Percentiles rank a stretch among this genome's conserved stretches.
phyloP scores from a whole-genome alignment of 768 basidiomycete genomes.

The Mycena epipterygia region DNA sequence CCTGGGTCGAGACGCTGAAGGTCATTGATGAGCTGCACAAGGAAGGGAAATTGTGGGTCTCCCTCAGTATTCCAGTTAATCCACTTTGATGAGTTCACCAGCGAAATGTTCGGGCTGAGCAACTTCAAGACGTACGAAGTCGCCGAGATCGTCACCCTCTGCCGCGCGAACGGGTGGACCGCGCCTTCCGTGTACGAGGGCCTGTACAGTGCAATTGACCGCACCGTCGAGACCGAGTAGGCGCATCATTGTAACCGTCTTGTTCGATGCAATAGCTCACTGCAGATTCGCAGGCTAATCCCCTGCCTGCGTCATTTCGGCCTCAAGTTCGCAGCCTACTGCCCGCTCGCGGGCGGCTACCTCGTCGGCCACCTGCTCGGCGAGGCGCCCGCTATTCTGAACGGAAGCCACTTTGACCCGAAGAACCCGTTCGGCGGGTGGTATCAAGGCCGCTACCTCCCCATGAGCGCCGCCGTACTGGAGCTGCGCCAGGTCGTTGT shows the following conservation, averaged over 20 bases:
- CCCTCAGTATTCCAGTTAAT: background rate
- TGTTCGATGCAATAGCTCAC: constrained; percentile 38
- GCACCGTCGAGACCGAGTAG: constrained; percentile 38
- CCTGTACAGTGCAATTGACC: constrained; percentile 38
- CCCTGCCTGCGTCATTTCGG: constrained; percentile 62
- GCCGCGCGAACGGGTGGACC: constrained; percentile 57
- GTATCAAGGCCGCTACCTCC: constrained; percentile 58
- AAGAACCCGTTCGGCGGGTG: constrained; percentile 48
- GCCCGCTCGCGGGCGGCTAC: constrained; percentile 60
- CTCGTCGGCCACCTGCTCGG: constrained; percentile 57
- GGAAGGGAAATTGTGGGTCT: constrained; percentile 43
- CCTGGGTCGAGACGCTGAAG: constrained; percentile 58
- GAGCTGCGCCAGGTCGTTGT: constrained; percentile 55
- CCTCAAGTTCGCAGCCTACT: constrained; percentile 57
- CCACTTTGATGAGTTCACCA: constrained; percentile 25
- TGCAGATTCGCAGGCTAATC: constrained; percentile 58
- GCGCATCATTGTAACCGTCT: background rate
- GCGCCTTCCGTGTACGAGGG: constrained; percentile 60
- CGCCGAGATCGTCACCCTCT: constrained; percentile 62
- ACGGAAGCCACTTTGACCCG: constrained; percentile 57
- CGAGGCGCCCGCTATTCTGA: constrained; percentile 35
- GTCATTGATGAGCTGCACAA: constrained; percentile 54
- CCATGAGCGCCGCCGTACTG: constrained; percentile 52
- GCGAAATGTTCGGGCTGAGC: constrained; percentile 62
- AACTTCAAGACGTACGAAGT: constrained; percentile 65